Conservation (phyloP, 2,329 filamentous ascomycete genomes). For the Teratosphaeria gauchensis region DNA sequence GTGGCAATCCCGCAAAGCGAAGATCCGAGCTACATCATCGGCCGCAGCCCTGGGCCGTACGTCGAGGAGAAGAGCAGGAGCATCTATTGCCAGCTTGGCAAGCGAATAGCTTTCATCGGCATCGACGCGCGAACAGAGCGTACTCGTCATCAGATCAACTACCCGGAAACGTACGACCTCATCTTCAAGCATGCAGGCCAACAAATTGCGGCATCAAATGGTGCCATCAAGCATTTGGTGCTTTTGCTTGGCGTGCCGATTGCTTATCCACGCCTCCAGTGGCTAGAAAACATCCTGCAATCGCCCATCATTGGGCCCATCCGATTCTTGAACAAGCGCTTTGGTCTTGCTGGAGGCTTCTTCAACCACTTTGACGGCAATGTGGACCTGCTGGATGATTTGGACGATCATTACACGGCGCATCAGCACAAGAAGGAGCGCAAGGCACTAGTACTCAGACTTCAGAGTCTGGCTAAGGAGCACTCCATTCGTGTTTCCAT, state of each 20-base stretch:
- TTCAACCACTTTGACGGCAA: slow-evolving; percentile 90
- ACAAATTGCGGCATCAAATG: slow-evolving; percentile 42
- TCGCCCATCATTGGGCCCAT: slow-evolving; percentile 82
- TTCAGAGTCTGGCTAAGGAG: slow-evolving; percentile 50
- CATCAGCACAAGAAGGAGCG: slow-evolving; percentile 86
- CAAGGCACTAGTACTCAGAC: slow-evolving; percentile 55
- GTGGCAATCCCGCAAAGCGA: slow-evolving; percentile 50
- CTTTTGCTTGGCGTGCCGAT: slow-evolving; percentile 64
- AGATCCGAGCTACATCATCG: slow-evolving; percentile 70
- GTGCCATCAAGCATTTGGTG: slow-evolving; percentile 53
- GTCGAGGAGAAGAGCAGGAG: slow-evolving; percentile 52
- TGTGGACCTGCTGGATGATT: slow-evolving; percentile 54
- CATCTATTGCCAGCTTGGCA: slow-evolving; percentile 55
- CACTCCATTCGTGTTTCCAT: slow-evolving; percentile 52
- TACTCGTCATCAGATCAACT: slow-evolving; percentile 89
- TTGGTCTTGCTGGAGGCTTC: slow-evolving; percentile 72
- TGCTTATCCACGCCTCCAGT: slow-evolving; percentile 65
- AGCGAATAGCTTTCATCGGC: slow-evolving; percentile 54
- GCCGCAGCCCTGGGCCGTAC: slow-evolving; percentile 58
- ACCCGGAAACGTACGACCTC: slow-evolving; percentile 53
- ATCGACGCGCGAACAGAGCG: slow-evolving; percentile 58
- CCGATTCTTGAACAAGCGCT: slow-evolving; percentile 80
- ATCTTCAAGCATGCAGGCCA: slow-evolving; percentile 47
- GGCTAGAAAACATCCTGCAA: slow-evolving; percentile 85
- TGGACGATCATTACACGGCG: slow-evolving; percentile 74